Evolutionary conservation across 2,329 filamentous ascomycete species (phyloP), one percentile per base, ranked within the genome.

Genomic region (Ambrosiella cleistominuta): DNA sequence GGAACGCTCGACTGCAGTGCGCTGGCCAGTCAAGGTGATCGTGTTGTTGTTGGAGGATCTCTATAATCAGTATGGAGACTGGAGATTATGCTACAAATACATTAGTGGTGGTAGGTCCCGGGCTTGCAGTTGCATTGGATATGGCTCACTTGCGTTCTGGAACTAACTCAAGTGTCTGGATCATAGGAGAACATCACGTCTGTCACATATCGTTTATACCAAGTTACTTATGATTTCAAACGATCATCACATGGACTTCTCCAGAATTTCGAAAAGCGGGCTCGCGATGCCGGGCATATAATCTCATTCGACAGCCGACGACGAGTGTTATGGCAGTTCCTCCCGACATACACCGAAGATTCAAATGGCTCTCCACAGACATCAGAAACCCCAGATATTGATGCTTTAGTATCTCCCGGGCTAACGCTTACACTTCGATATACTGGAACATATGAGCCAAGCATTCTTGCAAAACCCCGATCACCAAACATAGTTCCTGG

Each of bases 81-180:
- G 76, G 77, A 63, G 78, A 81, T 70, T 80, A 80, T 69, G 77
- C 80, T 66, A 82, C 79, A 66, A 82, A 82, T 70, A 74, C 73
- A 61, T 69, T 82, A 65, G 70, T 79, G 65, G 73, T 81, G 70
- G 79, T 81, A 63, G 65, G 76, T 71, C 11, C 13, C 2, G 27
- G 27, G 27, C 3, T 27, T 27, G 27, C 27, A 27, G 27, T 27
- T 27, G 27, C 27, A 3, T 27, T 27, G 27, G 3, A 27, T 27
- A 27, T 27, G 27, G 27, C 3, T 27, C 27, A 27, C 27, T 27
- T 27, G 27, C 27, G 4, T 27, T 27, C 27, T 27, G 27, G 4
- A 27, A 27, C 27, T 27, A 27, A 27, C 27, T 27, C 27, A 27
- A 27, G 27, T 27, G 27, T 27, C 55, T 61, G 64, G 59, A 15